Evolutionary conservation across 345 rosid genomes (phyloP).

Genomic region (Adansonia digitata): DNA sequence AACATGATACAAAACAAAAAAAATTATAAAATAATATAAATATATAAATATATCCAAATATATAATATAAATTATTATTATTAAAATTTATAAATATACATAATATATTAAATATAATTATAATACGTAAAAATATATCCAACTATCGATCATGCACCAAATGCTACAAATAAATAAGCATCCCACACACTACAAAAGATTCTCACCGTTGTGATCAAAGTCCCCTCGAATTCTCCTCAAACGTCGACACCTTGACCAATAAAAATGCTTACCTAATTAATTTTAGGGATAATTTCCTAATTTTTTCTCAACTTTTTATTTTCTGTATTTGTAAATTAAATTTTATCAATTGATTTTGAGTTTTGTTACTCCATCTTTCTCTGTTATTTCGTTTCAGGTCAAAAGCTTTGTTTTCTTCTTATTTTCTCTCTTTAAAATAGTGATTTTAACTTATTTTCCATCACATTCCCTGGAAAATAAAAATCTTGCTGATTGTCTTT

Average conservation of each 20-base stretch:
- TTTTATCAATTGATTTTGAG: background rate
- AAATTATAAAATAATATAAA: no score
- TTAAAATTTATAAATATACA: no score
- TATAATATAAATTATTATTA: no score
- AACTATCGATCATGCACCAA: no score
- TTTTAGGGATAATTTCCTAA: no score
- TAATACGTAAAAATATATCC: no score
- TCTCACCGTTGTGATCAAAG: background rate
- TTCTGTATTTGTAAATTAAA: background rate
- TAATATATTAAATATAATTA: no score
- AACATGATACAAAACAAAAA: background rate
- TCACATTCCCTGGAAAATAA: slow-evolving; percentile 5
- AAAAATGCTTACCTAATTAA: background rate
- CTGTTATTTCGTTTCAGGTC: background rate
- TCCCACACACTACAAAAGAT: no score
- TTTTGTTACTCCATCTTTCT: background rate
- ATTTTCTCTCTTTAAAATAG: background rate
- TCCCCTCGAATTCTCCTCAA: background rate
- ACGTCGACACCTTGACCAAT: background rate
- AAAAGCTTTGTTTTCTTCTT: background rate
- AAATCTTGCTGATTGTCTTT: background rate
- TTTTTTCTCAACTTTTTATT: background rate
- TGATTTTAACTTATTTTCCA: background rate
- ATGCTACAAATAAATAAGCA: no score
- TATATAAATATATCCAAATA: no score